Evolutionary conservation across 805 yeast species (phyloP).

Genomic region (Kregervanrija fluxuum): DNA sequence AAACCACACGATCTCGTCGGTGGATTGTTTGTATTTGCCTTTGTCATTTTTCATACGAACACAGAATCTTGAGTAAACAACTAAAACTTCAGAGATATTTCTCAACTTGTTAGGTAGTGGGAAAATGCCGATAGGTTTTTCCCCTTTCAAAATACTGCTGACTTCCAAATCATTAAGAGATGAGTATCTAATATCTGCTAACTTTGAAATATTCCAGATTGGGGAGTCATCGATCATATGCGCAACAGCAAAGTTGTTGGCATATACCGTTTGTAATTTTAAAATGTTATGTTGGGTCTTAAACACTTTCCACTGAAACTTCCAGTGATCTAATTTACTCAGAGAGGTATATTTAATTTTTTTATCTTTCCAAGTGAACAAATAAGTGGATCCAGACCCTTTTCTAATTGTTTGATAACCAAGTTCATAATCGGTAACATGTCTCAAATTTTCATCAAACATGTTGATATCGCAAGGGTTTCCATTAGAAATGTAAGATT

Average conservation of each 20-base stretch:
- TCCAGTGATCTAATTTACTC: constrained; percentile 19
- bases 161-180: constrained; percentile 20
- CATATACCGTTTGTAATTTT: constrained; percentile 19
- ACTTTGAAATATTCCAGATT: constrained; percentile 22
- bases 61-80: constrained; percentile 24
- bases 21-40: constrained; percentile 18
- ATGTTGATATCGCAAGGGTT: constrained; percentile 33
- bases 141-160: constrained; percentile 19
- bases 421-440: constrained; percentile 54
- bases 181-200: constrained; percentile 21
- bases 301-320: constrained; percentile 20
- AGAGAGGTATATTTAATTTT: constrained; percentile 30
- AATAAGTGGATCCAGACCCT: constrained; percentile 28
- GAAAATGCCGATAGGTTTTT: constrained; percentile 23
- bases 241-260: constrained; percentile 23
- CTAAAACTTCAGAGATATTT: constrained; percentile 20
- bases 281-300: constrained; percentile 20
- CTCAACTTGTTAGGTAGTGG: constrained; percentile 13
- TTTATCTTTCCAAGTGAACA: constrained; percentile 48
- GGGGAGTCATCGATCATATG: constrained; percentile 22
- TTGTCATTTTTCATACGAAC: constrained; percentile 20
- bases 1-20: constrained; percentile 21
- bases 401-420: constrained; percentile 63
- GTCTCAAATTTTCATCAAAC: constrained; percentile 23
- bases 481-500: constrained; percentile 44